phyloP scores from a whole-genome alignment of 2,329 filamentous ascomycete genomes.

The Arthrobotrys megalospora region DNA sequence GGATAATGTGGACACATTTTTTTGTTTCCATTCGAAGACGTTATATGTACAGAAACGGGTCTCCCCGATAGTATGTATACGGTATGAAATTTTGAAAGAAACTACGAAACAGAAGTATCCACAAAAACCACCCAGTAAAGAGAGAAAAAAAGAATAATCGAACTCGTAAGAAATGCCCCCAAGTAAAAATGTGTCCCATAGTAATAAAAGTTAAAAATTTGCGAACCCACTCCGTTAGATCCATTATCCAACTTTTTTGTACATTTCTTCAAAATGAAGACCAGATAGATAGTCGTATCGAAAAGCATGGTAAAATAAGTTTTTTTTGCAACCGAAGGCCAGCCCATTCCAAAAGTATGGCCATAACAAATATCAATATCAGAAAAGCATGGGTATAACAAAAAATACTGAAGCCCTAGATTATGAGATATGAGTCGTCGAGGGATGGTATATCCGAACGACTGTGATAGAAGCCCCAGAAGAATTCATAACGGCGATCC shows the following conservation, averaged over 20 bases:
- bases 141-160: constrained; percentile 18
- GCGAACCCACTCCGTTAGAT: constrained; percentile 37
- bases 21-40: constrained; percentile 12
- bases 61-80: constrained; percentile 25
- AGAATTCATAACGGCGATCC: constrained; percentile 5
- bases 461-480: constrained; percentile 10
- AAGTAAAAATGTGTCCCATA: constrained; percentile 25
- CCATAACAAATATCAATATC: constrained; percentile 31
- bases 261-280: constrained; percentile 33
- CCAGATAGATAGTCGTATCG: constrained; percentile 5
- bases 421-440: constrained; percentile 32
- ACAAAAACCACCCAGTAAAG: constrained; percentile 19
- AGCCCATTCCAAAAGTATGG: constrained; percentile 29
- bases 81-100: constrained; percentile 9
- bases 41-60: constrained; percentile 26
- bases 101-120: constrained; percentile 20
- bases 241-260: constrained; percentile 50
- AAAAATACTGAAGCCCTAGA: constrained; percentile 40
- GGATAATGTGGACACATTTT: constrained; percentile 18
- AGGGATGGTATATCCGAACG: constrained; percentile 30
- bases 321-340: constrained; percentile 48
- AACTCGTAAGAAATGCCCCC: constrained; percentile 12
- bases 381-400: constrained; percentile 39
- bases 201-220: constrained; percentile 21
- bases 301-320: constrained; percentile 24